Evolutionary conservation across 1,139 yeast species (phyloP), one percentile per base, ranked within the genome.

Genomic region (Blastobotrys ciferrii): DNA sequence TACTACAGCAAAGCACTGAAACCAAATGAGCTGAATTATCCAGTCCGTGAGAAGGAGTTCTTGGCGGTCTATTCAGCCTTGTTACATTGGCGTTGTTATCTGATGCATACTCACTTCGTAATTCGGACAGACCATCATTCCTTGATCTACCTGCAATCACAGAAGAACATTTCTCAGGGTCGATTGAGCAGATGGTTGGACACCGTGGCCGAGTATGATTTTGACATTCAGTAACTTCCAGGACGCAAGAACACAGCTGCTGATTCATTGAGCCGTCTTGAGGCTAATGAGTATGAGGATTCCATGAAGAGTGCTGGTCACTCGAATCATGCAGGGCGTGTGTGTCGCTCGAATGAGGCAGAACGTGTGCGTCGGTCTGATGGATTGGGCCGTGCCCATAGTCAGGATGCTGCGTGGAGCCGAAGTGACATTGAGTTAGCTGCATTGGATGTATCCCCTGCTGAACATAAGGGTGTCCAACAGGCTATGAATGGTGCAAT

Each of bases 31-130:
- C 30, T 28, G 13, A 30, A 42, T 23, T 48, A 45, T 41, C 40
- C 49, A 4, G 43, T 48, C 15, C 39, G 47, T 7, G 47, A 48
- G 13, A 37, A 33, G 13, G 52, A 49, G 19, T 23, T 35, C 12
- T 7, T 42, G 13, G 52, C 52, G 9, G 23, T 46, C n/a, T 20
- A 42, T 6, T 20, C 33, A 13, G 50, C 50, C 3, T 28, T 46
- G 5, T 13, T 38, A 19, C 35, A 20, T 5, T 46, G 47, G 50
- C 6, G 46, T 2, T 46, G 25, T 6, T 25, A 30, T 12, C 33
- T 43, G 13, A 13, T 25, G 9, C 39, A 28, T 18, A 17, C 4
- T 3, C 42, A 43, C 17, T 46, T 43, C 47, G 30, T 5, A 2
- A 12, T 47, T 13, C 2, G 15, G 11, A 33, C 49, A 4, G 49